A percentile compares a stretch with the other conserved stretches of the same genome.
These are phyloP conservation scores for Russula sp. DNA, from an alignment of 768 basidiomycete species.

Conservation along the genomic window DNA sequence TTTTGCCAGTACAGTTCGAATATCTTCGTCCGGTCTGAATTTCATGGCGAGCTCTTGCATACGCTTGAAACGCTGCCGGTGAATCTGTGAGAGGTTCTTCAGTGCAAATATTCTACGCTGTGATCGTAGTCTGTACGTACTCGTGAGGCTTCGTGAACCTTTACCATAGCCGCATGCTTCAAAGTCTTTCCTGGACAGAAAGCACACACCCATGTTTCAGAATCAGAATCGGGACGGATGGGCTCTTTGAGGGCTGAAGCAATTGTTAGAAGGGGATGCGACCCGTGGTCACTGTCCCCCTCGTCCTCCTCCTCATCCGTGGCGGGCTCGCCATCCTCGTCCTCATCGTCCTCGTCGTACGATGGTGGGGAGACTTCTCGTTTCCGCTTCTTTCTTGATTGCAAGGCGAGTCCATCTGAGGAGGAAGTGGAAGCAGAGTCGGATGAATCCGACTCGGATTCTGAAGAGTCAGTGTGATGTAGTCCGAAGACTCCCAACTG, in stretches of 20 bases:
- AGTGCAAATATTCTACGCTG: not conserved
- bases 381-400: constrained; percentile 15
- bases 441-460: constrained; percentile 48
- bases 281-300: constrained; percentile 34
- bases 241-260: constrained; percentile 61
- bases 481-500: constrained; percentile 62
- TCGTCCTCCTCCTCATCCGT: constrained; percentile 33
- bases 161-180: constrained; percentile 55
- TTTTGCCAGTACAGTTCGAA: constrained; percentile 41
- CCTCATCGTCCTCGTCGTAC: constrained; percentile 37
- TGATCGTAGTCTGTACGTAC: constrained; percentile 49
- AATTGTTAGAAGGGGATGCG: constrained; percentile 50
- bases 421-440: constrained; percentile 34
- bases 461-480: constrained; percentile 74
- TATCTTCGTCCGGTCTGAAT: constrained; percentile 46
- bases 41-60: constrained; percentile 45
- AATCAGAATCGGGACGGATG: constrained; percentile 55
- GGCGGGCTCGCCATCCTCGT: constrained; percentile 25
- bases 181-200: constrained; percentile 73
- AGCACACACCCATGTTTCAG: constrained; percentile 57
- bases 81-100: constrained; percentile 45
- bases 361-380: constrained; percentile 20
- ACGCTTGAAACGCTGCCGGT: constrained; percentile 56
- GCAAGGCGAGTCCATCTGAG: constrained; percentile 9
- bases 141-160: constrained; percentile 55